These are phyloP conservation scores for Pseudocercospora vitis DNA, from an alignment of 2,329 filamentous ascomycete genomes.

Conservation along the genomic window DNA sequence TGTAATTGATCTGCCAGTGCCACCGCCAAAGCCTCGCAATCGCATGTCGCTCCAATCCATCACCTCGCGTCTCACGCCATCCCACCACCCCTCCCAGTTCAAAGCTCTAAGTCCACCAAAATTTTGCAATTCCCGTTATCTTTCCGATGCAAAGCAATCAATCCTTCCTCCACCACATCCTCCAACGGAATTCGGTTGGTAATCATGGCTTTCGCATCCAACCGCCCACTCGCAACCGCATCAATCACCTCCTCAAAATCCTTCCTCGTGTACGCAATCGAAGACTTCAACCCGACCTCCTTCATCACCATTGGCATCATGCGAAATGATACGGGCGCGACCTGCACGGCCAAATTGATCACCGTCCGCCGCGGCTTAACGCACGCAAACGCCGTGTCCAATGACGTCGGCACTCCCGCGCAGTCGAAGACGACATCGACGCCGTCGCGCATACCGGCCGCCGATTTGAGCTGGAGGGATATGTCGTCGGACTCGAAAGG, in stretches of 20 bases:
- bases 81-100: too few species aligned
- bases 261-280: conserved; percentile 8
- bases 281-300: conserved; percentile 1
- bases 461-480: background rate
- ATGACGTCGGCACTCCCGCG: conserved; percentile 10
- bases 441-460: background rate
- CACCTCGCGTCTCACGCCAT: too few species aligned
- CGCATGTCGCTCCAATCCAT: too few species aligned
- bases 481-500: conserved; percentile 3
- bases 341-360: conserved; percentile 1
- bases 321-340: background rate
- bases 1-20: too few species aligned
- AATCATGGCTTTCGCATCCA: conserved; percentile 10
- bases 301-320: conserved; percentile 15
- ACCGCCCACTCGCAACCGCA: background rate
- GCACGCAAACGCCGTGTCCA: conserved; percentile 13
- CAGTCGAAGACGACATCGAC: conserved; percentile 16
- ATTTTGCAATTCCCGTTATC: conserved; percentile 18
- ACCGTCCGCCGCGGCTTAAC: conserved; percentile 8
- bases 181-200: conserved; percentile 15
- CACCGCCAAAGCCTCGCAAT: too few species aligned
- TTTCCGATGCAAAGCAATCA: conserved; percentile 2
- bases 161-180: conserved; percentile 14
- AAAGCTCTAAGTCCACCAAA: too few species aligned
- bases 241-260: conserved; percentile 14